Evolutionary conservation across 2,329 filamentous ascomycete species (phyloP).

Genomic region (Ceratocystis alfenasii): DNA sequence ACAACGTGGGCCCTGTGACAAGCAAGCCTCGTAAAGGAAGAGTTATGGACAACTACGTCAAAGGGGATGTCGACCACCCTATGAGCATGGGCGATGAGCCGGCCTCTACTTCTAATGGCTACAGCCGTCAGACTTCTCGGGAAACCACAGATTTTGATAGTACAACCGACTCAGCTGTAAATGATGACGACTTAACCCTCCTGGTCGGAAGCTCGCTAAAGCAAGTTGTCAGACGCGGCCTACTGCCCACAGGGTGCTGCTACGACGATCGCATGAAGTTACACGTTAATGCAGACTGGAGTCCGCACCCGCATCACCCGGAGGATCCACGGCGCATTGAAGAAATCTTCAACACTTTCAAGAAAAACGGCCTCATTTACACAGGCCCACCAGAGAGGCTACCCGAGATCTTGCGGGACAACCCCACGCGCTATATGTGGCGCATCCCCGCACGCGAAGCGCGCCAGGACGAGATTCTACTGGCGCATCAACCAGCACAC

Average conservation of each 20-base stretch:
- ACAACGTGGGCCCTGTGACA: background rate
- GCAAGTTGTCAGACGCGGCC: slow-evolving; percentile 34
- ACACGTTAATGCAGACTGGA: slow-evolving; percentile 74
- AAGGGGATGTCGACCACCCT: slow-evolving; percentile 36
- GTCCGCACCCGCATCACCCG: slow-evolving; percentile 67
- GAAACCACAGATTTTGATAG: slow-evolving; percentile 19
- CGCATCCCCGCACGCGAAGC: slow-evolving; percentile 70
- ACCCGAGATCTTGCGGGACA: slow-evolving; percentile 38
- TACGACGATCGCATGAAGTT: slow-evolving; percentile 96
- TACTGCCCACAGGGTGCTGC: slow-evolving; percentile 62
- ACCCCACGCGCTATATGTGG: slow-evolving; percentile 53
- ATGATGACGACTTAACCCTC: slow-evolving; percentile 24
- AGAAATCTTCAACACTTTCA: slow-evolving; percentile 83
- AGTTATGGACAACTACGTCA: slow-evolving; percentile 26
- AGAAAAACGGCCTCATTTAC: slow-evolving; percentile 65
- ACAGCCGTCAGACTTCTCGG: slow-evolving; percentile 14
- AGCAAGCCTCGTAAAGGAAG: background rate
- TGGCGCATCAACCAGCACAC: slow-evolving; percentile 67
- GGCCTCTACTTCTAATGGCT: slow-evolving; percentile 15
- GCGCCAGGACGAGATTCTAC: slow-evolving; percentile 64
- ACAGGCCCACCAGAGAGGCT: slow-evolving; percentile 45
- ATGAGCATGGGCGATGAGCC: slow-evolving; percentile 33
- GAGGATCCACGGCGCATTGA: slow-evolving; percentile 89
- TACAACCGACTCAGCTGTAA: slow-evolving; percentile 22
- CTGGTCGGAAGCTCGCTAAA: slow-evolving; percentile 26